A percentile compares a stretch with the other conserved stretches of the same genome.
Conservation (phyloP, 305 asterid species). For the Fraxinus greggii region DNA sequence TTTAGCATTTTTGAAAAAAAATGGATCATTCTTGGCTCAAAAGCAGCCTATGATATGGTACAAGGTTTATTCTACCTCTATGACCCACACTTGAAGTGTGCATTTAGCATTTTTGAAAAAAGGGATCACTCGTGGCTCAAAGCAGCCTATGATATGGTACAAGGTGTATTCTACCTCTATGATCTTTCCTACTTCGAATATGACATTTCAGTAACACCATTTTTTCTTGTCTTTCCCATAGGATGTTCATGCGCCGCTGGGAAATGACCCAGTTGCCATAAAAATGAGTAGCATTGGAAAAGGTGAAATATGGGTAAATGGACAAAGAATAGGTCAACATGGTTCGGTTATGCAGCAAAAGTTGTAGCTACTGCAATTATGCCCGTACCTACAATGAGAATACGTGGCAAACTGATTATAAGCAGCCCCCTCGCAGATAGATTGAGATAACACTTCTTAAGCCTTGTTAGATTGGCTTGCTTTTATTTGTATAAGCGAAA, state of each 20-base stretch:
- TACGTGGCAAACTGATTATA: constrained; percentile 62
- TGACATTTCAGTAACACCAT: background rate
- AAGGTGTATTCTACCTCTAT: constrained; percentile 42
- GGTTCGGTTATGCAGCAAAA: constrained; percentile 63
- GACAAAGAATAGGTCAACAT: constrained; percentile 63
- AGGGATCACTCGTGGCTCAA: constrained; percentile 53
- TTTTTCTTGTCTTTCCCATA: constrained; percentile 24
- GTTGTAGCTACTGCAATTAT: constrained; percentile 57
- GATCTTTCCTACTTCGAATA: background rate
- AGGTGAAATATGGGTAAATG: constrained; percentile 68
- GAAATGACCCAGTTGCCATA: constrained; percentile 56
- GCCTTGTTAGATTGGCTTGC: background rate
- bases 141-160: constrained; percentile 84
- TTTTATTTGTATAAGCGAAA: background rate
- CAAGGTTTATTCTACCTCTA: too few relatives aligned
- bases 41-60: constrained; percentile 86
- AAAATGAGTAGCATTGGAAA: constrained; percentile 68
- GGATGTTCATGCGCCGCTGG: constrained; percentile 53
- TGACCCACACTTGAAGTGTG: too few relatives aligned
- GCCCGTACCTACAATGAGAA: constrained; percentile 62
- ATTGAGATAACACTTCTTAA: background rate
- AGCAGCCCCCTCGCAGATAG: constrained; percentile 80
- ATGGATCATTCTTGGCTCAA: constrained; percentile 48
- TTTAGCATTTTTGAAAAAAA: too few relatives aligned
- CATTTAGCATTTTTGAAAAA: too few relatives aligned